Conservation (phyloP, 352 stramenopile species). For the Pythium brassicae region DNA sequence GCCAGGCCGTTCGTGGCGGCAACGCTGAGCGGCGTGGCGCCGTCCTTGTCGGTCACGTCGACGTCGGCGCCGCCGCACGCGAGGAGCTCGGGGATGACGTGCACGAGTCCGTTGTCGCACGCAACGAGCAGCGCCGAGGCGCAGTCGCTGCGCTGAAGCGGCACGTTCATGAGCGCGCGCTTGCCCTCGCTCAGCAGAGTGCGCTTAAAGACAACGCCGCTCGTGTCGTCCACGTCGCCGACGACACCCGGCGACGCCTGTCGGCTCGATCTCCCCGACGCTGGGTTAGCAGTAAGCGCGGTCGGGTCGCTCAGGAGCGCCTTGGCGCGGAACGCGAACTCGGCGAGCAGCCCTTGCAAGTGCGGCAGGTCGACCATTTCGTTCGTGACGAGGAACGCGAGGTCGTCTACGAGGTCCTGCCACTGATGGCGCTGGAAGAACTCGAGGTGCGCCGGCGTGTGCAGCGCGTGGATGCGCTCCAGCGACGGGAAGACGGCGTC, state of each 20-base stretch:
- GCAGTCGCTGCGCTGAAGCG: slow-evolving; percentile 31
- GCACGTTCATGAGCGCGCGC: slow-evolving; percentile 49
- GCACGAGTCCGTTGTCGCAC: slow-evolving; percentile 49
- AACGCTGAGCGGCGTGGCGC: slow-evolving; percentile 53
- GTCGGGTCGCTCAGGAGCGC: background rate
- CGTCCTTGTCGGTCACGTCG: slow-evolving; percentile 66
- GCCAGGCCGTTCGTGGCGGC: slow-evolving; percentile 53
- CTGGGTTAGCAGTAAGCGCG: background rate
- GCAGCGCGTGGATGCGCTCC: slow-evolving; percentile 42
- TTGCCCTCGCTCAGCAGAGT: slow-evolving; percentile 33
- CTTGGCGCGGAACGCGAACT: slow-evolving; percentile 34
- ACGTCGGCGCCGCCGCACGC: slow-evolving; percentile 23
- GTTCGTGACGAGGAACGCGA: slow-evolving; percentile 53
- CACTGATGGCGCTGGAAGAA: slow-evolving; percentile 45
- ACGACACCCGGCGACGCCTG: too few species aligned
- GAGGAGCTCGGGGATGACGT: slow-evolving; percentile 41
- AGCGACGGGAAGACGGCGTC: slow-evolving; percentile 66
- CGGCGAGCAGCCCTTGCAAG: slow-evolving; percentile 40
- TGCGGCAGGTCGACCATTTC: slow-evolving; percentile 61
- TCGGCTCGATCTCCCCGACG: background rate
- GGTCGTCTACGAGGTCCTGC: slow-evolving; percentile 39
- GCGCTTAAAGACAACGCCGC: slow-evolving; percentile 33
- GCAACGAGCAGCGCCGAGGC: slow-evolving; percentile 58
- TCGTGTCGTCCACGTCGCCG: background rate
- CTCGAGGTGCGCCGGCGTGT: slow-evolving; percentile 67